Evolutionary conservation across 768 basidiomycete genomes (phyloP).

Genomic region (Suillus fuscotomentosus): DNA sequence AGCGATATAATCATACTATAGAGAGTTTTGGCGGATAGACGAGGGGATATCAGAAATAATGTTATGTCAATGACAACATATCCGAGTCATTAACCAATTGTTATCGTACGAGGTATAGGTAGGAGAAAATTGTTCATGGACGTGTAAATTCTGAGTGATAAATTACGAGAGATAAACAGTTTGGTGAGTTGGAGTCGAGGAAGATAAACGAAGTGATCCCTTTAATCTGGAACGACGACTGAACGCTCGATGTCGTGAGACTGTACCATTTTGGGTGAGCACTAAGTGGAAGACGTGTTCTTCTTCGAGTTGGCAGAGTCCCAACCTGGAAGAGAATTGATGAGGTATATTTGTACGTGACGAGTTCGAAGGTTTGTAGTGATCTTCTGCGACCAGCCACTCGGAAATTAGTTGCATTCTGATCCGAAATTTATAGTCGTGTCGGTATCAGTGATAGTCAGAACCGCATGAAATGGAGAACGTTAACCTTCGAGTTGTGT

Average conservation of each 20-base stretch:
- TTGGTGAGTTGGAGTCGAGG: neutral
- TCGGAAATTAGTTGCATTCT: neutral
- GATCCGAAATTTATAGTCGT: neutral
- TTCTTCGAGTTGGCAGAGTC: neutral
- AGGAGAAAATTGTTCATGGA: no score
- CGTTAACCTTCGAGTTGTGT: no score
- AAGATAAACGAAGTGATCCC: neutral
- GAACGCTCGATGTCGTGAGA: neutral
- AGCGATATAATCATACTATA: neutral
- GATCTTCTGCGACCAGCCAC: neutral
- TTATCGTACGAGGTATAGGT: neutral
- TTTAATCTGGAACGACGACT: neutral
- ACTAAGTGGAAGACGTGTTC: neutral
- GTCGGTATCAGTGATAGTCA: neutral
- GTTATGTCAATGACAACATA: neutral
- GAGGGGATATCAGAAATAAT: neutral
- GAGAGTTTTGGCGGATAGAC: neutral
- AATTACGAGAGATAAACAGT: neutral
- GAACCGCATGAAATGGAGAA: no score
- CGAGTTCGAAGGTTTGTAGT: neutral
- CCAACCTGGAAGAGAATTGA: neutral
- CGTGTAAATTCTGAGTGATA: neutral
- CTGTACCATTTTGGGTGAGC: neutral
- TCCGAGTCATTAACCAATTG: neutral
- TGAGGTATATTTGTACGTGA: neutral